A percentile compares a stretch with the other conserved stretches of the same genome.
phyloP scores from a whole-genome alignment of 768 basidiomycete species.

The Rhodotorula taiwanensis region DNA sequence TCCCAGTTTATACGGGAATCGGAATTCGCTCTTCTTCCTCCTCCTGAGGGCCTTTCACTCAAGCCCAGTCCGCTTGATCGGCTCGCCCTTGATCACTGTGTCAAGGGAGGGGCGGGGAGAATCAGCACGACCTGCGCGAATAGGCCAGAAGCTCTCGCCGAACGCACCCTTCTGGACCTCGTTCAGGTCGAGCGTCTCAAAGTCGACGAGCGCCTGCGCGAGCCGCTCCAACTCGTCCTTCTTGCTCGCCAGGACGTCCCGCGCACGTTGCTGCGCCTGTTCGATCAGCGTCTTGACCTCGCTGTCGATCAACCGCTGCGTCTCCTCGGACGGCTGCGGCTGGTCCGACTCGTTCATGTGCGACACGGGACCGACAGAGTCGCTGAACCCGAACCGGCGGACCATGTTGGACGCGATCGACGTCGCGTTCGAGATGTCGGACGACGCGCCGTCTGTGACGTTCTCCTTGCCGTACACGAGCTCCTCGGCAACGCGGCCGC shows the following conservation, averaged over 20 bases:
- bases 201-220: constrained; percentile 83
- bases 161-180: constrained; percentile 64
- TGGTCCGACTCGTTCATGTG: constrained; percentile 60
- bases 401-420: constrained; percentile 77
- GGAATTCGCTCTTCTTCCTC: too few species aligned
- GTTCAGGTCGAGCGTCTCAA: constrained; percentile 80
- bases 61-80: constrained; percentile 9
- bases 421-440: constrained; percentile 71
- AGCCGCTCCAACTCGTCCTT: constrained; percentile 72
- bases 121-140: neutral
- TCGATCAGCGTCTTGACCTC: constrained; percentile 76
- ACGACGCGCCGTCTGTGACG: constrained; percentile 84
- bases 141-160: too few species aligned
- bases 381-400: constrained; percentile 54
- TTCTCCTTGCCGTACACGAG: constrained; percentile 39
- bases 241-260: constrained; percentile 57
- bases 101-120: neutral
- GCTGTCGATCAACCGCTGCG: constrained; percentile 75
- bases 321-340: constrained; percentile 59
- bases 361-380: constrained; percentile 60
- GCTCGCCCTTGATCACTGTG: constrained; percentile 27
- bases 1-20: too few species aligned
- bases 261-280: constrained; percentile 62
- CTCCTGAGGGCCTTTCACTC: too few species aligned
- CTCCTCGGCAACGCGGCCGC: constrained; percentile 82